phyloP scores from a whole-genome alignment of 2,329 filamentous ascomycete genomes.

The Cercospora zeina region DNA sequence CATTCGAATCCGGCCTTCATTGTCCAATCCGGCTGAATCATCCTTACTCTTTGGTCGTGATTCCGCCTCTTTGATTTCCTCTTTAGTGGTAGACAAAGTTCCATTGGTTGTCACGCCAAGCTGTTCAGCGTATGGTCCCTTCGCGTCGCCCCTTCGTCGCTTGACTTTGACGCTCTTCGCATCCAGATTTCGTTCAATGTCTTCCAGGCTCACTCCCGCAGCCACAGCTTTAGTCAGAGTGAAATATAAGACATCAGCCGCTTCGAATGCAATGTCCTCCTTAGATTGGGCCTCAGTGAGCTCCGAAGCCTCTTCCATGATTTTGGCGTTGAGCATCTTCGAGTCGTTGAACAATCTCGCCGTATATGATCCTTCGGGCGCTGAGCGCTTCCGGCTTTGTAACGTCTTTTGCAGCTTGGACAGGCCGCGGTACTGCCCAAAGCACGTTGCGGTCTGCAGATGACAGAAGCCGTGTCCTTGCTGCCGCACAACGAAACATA shows the following conservation, averaged over 20 bases:
- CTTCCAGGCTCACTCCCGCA: constrained; percentile 79
- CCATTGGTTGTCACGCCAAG: constrained; percentile 59
- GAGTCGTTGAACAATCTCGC: constrained; percentile 88
- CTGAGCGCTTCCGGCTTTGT: constrained; percentile 74
- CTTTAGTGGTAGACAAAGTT: constrained; percentile 30
- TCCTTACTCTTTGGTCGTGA: constrained; percentile 55
- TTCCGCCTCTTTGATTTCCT: constrained; percentile 53
- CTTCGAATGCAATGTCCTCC: constrained; percentile 87
- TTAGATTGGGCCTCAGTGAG: constrained; percentile 81
- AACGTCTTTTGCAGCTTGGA: constrained; percentile 85
- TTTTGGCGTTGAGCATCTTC: constrained; percentile 88
- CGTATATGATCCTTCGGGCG: constrained; percentile 89
- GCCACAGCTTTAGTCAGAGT: constrained; percentile 85
- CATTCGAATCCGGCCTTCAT: constrained; percentile 72
- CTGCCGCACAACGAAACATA: constrained; percentile 87
- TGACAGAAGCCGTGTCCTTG: constrained; percentile 91
- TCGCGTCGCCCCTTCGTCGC: constrained; percentile 88
- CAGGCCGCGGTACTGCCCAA: constrained; percentile 79
- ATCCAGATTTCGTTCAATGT: constrained; percentile 90
- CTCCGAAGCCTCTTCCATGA: constrained; percentile 97
- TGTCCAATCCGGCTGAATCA: constrained; percentile 51
- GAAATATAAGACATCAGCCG: constrained; percentile 95
- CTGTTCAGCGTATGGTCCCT: constrained; percentile 87
- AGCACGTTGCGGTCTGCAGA: constrained; percentile 87
- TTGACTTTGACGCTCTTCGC: constrained; percentile 95